Evolutionary conservation across 495 filamentous ascomycete genomes (phyloP).

Genomic region (Aspergillus indologenus): DNA sequence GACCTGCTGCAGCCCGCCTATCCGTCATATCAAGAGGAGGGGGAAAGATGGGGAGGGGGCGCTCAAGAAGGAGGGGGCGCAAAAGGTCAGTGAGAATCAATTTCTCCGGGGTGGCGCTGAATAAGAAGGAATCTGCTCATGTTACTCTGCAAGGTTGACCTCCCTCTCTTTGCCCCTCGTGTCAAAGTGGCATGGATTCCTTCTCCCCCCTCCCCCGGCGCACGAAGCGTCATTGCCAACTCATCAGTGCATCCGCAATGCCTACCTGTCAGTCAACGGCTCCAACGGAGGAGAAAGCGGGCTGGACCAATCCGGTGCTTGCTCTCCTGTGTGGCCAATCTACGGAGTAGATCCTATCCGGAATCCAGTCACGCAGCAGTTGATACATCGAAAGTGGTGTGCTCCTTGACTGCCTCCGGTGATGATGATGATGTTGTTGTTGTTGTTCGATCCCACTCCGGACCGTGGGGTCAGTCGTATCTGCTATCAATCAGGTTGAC

Average conservation of each 20-base stretch:
- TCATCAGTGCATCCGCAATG: conserved; percentile 77
- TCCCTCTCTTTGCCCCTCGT: conserved; percentile 17
- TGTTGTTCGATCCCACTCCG: not conserved
- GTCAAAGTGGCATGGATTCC: conserved; percentile 25
- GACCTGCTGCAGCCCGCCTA: conserved; percentile 16
- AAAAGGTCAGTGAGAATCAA: conserved; percentile 5
- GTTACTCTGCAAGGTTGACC: conserved; percentile 18
- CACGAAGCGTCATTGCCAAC: conserved; percentile 62
- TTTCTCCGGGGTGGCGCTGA: conserved; percentile 12
- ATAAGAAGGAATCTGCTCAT: conserved; percentile 17
- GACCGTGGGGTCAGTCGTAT: not conserved
- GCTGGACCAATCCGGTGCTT: conserved; percentile 25
- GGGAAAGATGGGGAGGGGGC: conserved; percentile 2
- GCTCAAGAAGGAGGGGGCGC: too few relatives aligned
- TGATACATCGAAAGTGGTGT: conserved; percentile 12
- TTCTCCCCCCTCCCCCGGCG: conserved; percentile 11
- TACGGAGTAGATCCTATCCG: conserved; percentile 10
- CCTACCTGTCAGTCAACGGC: conserved; percentile 35
- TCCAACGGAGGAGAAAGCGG: conserved; percentile 17
- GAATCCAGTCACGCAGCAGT: conserved; percentile 7
- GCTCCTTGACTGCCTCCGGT: not conserved
- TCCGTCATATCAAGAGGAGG: conserved; percentile 3
- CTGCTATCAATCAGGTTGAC: not conserved
- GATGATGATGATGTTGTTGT: too few relatives aligned
- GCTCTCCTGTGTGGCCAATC: conserved; percentile 11